A percentile compares a stretch with the other conserved stretches of the same genome.
Conservation (phyloP, 2,329 filamentous ascomycete genomes). For the Neofusicoccum sp. region DNA sequence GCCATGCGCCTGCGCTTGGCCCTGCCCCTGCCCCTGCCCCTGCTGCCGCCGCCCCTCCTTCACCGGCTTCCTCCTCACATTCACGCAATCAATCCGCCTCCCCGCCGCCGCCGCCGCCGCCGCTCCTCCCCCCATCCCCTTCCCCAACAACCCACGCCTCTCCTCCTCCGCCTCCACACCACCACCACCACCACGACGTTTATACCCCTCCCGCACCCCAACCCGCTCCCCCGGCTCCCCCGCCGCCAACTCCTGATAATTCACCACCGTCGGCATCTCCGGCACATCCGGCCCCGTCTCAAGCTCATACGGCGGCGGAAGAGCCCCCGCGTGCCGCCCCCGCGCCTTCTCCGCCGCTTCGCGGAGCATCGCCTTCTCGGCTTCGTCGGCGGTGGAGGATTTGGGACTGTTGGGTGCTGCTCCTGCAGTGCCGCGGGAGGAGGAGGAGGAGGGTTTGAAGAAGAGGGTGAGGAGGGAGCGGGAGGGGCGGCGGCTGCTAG, state of each 20-base stretch:
- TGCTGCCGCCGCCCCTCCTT: not conserved
- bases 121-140: not conserved
- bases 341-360: not conserved
- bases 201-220: no score
- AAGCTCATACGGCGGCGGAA: not conserved
- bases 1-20: no score
- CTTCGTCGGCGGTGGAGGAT: no score
- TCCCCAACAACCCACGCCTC: no score
- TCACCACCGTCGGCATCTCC: not conserved
- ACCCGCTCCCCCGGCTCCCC: not conserved
- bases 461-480: no score
- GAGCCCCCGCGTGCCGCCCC: no score
- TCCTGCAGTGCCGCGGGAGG: not conserved
- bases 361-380: not conserved
- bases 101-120: not conserved
- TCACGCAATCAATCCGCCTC: not conserved
- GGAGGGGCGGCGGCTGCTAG: not conserved
- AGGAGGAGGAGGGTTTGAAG: not conserved
- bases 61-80: not conserved
- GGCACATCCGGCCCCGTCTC: not conserved
- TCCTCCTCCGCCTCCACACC: no score
- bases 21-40: no score
- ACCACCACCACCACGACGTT: no score
- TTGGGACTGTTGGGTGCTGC: no score
- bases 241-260: not conserved